These are phyloP conservation scores for Salix viminalis DNA, from an alignment of 345 rosid species.

Conservation along the genomic window DNA sequence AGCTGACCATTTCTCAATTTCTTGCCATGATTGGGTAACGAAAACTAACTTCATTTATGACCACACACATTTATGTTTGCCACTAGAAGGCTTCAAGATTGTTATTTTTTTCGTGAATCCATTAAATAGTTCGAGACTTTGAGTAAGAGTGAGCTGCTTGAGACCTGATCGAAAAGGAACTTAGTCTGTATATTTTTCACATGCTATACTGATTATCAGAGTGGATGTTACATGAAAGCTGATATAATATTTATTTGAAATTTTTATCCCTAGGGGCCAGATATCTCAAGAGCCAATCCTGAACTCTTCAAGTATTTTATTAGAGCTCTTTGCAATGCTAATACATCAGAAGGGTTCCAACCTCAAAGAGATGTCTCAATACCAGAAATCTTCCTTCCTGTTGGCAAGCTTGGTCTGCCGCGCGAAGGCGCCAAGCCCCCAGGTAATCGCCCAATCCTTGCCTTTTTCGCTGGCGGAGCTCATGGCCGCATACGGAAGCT, in stretches of 20 bases:
- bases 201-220: too few relatives aligned
- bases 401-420: conserved; percentile 18
- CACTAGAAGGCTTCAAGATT: too few relatives aligned
- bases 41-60: background rate
- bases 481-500: conserved; percentile 51
- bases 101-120: too few relatives aligned
- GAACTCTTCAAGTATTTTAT: conserved; percentile 49
- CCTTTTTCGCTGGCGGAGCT: conserved; percentile 70
- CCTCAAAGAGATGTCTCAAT: conserved; percentile 59
- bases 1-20: conserved; percentile 57
- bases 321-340: conserved; percentile 78
- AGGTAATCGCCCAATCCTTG: conserved; percentile 38
- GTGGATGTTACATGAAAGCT: background rate
- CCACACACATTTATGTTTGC: too few relatives aligned
- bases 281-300: conserved; percentile 42
- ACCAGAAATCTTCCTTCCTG: conserved; percentile 41
- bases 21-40: conserved; percentile 63
- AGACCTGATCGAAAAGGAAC: too few relatives aligned
- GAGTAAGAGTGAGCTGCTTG: too few relatives aligned
- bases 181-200: too few relatives aligned
- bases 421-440: conserved; percentile 11
- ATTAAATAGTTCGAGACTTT: too few relatives aligned
- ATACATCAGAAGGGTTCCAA: conserved; percentile 59
- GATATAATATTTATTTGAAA: too few relatives aligned
- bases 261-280: conserved; percentile 46